These are phyloP conservation scores for Rehmannia glutinosa DNA, from an alignment of 257 asterid species.

Conservation along the genomic window DNA sequence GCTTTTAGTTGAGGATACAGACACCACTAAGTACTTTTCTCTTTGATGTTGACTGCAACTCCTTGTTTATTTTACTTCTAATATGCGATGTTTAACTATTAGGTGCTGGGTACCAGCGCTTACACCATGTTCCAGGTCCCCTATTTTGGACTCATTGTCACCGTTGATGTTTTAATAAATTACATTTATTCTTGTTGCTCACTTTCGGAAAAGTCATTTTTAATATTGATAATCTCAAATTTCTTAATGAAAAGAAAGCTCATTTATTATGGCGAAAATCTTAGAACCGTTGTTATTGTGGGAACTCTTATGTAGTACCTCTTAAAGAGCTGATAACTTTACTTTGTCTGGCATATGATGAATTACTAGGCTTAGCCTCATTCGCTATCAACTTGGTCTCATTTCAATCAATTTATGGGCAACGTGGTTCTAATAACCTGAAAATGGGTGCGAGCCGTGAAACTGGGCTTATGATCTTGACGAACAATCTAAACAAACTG, in stretches of 20 bases:
- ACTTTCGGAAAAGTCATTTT: not conserved
- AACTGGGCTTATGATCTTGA: not conserved
- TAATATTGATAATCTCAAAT: not conserved
- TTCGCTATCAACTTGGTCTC: not conserved
- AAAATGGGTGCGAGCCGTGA: not conserved
- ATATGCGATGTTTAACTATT: slow-evolving; percentile 2
- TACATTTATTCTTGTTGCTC: not conserved
- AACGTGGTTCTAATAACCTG: not conserved
- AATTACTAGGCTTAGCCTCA: not conserved
- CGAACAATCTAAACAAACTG: not conserved
- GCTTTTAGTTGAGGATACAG: slow-evolving; percentile 81
- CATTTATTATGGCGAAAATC: not conserved
- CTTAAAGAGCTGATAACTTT: not conserved
- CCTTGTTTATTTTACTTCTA: slow-evolving; percentile 9
- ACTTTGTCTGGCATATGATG: not conserved
- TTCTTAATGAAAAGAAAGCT: not conserved
- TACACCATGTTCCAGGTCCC: slow-evolving; percentile 4
- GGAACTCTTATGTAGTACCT: not conserved
- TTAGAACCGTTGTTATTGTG: not conserved
- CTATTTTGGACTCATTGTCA: not conserved
- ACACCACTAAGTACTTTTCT: slow-evolving; percentile 70
- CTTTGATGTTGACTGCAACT: slow-evolving; percentile 9
- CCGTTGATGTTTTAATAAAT: not conserved
- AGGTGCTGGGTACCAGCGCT: too few relatives aligned
- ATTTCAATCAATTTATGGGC: not conserved